Evolutionary conservation across 2,329 filamentous ascomycete genomes (phyloP).

Genomic region (Sarocladium strictum): DNA sequence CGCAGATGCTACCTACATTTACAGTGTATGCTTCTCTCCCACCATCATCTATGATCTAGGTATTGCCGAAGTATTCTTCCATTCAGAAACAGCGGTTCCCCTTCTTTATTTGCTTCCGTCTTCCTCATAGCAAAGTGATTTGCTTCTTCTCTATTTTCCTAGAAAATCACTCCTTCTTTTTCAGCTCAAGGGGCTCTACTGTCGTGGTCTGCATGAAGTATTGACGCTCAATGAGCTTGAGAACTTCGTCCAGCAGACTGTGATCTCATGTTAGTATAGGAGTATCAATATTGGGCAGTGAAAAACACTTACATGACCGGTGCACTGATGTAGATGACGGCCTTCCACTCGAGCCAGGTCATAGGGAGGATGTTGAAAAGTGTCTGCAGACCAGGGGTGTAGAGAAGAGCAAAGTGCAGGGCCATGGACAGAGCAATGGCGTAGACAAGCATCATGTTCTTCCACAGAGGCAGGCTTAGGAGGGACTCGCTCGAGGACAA

Average conservation of each 20-base stretch:
- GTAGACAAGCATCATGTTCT: constrained; percentile 97
- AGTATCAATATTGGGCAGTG: too few species aligned
- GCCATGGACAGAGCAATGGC: constrained; percentile 91
- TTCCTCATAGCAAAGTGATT: too few species aligned
- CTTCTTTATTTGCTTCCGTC: neutral
- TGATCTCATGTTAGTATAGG: constrained; percentile 18
- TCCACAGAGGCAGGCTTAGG: constrained; percentile 89
- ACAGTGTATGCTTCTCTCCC: constrained; percentile 10
- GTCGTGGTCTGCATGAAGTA: constrained; percentile 53
- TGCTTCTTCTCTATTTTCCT: too few species aligned
- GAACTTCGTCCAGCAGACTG: constrained; percentile 74
- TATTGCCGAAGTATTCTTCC: neutral
- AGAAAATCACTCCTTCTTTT: constrained; percentile 45
- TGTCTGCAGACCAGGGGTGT: constrained; percentile 80
- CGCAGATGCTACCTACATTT: constrained; percentile 8
- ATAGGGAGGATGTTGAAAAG: constrained; percentile 90
- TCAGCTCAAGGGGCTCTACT: constrained; percentile 32
- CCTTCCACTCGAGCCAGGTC: constrained; percentile 83
- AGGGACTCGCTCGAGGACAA: constrained; percentile 93
- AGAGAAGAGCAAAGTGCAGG: constrained; percentile 89
- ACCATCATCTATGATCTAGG: neutral
- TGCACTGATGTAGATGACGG: constrained; percentile 79
- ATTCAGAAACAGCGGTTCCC: neutral
- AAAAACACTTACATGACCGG: constrained; percentile 75
- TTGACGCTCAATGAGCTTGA: constrained; percentile 71